A percentile compares a stretch with the other conserved stretches of the same genome.
Evolutionary conservation across 164 flowering plant genomes (phyloP).

Genomic region (Piper longum): DNA sequence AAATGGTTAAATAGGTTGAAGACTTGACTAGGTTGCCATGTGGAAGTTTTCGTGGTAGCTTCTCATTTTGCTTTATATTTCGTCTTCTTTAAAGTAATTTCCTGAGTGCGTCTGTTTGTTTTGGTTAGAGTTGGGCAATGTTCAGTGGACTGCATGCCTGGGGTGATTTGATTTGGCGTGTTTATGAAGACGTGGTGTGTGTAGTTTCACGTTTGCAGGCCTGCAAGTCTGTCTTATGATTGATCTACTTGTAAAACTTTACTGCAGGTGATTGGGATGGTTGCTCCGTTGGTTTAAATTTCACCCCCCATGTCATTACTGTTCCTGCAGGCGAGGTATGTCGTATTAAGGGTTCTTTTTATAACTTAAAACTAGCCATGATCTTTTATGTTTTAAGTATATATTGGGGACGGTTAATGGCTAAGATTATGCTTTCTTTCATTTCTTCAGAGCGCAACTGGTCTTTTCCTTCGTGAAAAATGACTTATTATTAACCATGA

Average conservation of each 20-base stretch:
- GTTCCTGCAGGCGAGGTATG: constrained; percentile 75
- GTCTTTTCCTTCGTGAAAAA: too few relatives aligned
- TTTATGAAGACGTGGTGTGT: neutral
- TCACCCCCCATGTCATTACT: constrained; percentile 63
- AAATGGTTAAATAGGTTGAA: neutral
- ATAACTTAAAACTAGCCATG: neutral
- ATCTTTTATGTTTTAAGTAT: neutral
- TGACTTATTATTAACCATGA: too few relatives aligned
- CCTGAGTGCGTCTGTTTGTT: neutral
- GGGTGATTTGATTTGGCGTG: too few relatives aligned
- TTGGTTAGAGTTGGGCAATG: neutral
- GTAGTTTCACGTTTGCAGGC: neutral
- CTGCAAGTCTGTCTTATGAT: neutral
- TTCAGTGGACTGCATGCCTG: neutral
- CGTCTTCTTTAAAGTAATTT: neutral
- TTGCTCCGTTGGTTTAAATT: constrained; percentile 52
- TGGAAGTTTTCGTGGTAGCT: neutral
- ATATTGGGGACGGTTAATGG: too few relatives aligned
- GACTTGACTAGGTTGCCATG: too few relatives aligned
- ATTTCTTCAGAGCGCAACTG: too few relatives aligned
- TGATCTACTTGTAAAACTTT: neutral
- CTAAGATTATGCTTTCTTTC: too few relatives aligned
- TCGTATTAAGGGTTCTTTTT: too few relatives aligned
- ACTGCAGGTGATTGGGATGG: constrained; percentile 37
- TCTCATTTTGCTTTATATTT: too few relatives aligned